These are phyloP conservation scores for Xylaria sp. DNA, from an alignment of 2,329 filamentous ascomycete species.

Conservation along the genomic window DNA sequence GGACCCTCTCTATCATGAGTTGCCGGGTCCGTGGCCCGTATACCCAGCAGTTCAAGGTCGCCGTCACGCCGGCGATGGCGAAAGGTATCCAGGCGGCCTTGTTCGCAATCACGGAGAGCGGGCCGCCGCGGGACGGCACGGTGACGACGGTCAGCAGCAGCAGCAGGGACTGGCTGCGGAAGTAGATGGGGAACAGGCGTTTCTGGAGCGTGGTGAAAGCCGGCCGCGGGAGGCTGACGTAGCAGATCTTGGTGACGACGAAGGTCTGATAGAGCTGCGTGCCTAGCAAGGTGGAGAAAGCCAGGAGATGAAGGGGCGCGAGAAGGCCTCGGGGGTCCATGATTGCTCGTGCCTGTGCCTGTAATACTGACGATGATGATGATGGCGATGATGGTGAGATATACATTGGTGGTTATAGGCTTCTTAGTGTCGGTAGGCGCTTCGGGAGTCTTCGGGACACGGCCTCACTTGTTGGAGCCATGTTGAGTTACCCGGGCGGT, in stretches of 20 bases:
- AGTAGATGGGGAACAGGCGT: slow-evolving; percentile 56
- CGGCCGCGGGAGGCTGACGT: slow-evolving; percentile 49
- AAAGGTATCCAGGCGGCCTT: slow-evolving; percentile 52
- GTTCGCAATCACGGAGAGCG: slow-evolving; percentile 45
- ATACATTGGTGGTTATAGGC: slow-evolving; percentile 14
- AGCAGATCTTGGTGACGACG: slow-evolving; percentile 52
- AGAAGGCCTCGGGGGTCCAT: slow-evolving; percentile 40
- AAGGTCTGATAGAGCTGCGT: slow-evolving; percentile 56
- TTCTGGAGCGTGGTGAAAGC: slow-evolving; percentile 55
- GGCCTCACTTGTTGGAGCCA: neutral
- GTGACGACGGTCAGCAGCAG: slow-evolving; percentile 51
- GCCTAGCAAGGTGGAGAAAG: slow-evolving; percentile 55
- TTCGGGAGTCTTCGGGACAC: neutral
- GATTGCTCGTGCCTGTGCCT: slow-evolving; percentile 15
- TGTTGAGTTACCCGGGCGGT: too few species aligned
- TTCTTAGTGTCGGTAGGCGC: neutral
- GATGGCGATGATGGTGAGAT: slow-evolving; percentile 3
- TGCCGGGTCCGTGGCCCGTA: slow-evolving; percentile 53
- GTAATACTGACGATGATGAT: slow-evolving; percentile 18
- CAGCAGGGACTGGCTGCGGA: slow-evolving; percentile 51
- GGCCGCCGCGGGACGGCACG: slow-evolving; percentile 50
- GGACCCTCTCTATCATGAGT: slow-evolving; percentile 49
- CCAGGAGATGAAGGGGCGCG: slow-evolving; percentile 53
- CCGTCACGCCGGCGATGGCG: slow-evolving; percentile 47
- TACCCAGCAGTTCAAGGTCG: slow-evolving; percentile 50